Base-by-base conservation (phyloP, 495 filamentous ascomycete species). In the Penicillium alfredii region DNA sequence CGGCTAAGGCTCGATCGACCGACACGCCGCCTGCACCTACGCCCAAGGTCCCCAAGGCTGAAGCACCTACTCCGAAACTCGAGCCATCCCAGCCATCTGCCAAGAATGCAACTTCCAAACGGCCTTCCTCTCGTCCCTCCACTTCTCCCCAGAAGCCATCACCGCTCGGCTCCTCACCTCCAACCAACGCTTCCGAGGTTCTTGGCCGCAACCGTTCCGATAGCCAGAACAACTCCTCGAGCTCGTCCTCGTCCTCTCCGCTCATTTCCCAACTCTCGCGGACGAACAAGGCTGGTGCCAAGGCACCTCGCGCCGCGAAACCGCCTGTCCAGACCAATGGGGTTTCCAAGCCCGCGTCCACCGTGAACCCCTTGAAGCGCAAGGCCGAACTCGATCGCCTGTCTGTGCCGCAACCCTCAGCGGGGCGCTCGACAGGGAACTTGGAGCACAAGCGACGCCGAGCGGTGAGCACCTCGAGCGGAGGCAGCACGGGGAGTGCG, bases 91-190 rank as follows among this genome's bases (percentile, higher is more conserved):
- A 54, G 27, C 19, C 46, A 14, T 17, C 52, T 8, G 32, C 36
- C 26, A 63, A 62, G 32, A 44, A 45, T 19, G 43, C 59, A 5
- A 46, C 58, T 10, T 59, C 59, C 15, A 72, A 71, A 42, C 42
- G 54, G 18, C 55, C 56, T 8, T 49, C 64, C 16, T 57, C 69
- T 8, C 67, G 70, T 22, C 30, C 46, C 17, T 53, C 66, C 8
- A 74, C 64, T 6, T 83, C 80, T 3, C 79, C 80, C 1, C 68
- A 73, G 38, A 89, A 88, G 45, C 84, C 82, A 0, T 86, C 84
- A 4, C 81, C 82, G 3, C 70, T 86, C 23, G 81, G 77, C 15
- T 78, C 80, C 3, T 86, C 83, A n/a, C 82, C 82, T 13, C 82
- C 82, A 2, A 77, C 81, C 10, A 87, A 86, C 56, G 79, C 78